Evolutionary conservation across 2,329 filamentous ascomycete genomes (phyloP), one percentile per base, ranked within the genome.

Genomic region (Diaporthe helianthi): DNA sequence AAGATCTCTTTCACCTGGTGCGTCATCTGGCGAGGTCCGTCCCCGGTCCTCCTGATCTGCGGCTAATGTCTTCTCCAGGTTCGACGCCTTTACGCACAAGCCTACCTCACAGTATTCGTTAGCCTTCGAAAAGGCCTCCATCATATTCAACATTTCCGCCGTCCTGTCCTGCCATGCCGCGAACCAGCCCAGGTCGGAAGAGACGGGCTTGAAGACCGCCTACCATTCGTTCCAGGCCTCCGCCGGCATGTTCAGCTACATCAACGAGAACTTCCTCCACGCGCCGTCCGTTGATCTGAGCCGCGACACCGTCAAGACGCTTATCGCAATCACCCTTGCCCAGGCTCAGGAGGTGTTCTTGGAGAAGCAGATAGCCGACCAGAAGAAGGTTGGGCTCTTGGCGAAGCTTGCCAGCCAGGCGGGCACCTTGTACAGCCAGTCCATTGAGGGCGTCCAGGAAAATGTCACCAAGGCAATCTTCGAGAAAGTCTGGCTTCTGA

Each of bases 221-320:
- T 99, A 98, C 79, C 95, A 99, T 80, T 98, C 94, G 24, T 98
- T 98, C 83, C 96, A 99, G 80, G 96, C 96, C 49, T 94, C 95
- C 9, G 96, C 96, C 12, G 96, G 96, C 83, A 99, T 99, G 96
- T 99, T 98, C 80, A 98, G 95, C 65, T 99, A 99, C 77, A 99
- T 99, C 83, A 99, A 99, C 81, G 96, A 99, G 82, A 99, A 99
- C 82, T 99, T 99, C 79, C 84, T 99, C 44, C 96, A 99, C 76
- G 96, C 96, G 1, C 96, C 97, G 0, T 98, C 94, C 10, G 94
- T 93, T n/a, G 96, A 99, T 77, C 82, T 99, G 58, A 98, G 94
- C 79, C 86, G 96, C 71, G 95, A 99, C 63, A 99, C 96, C 0
- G 93, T 99, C 76, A 98, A 98, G 82, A 94, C 93, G 0, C 81